Evolutionary conservation across 192 early-diverging fungal species (phyloP), one percentile per base, ranked within the genome.

Genomic region (Dimargaris cristalligena): DNA sequence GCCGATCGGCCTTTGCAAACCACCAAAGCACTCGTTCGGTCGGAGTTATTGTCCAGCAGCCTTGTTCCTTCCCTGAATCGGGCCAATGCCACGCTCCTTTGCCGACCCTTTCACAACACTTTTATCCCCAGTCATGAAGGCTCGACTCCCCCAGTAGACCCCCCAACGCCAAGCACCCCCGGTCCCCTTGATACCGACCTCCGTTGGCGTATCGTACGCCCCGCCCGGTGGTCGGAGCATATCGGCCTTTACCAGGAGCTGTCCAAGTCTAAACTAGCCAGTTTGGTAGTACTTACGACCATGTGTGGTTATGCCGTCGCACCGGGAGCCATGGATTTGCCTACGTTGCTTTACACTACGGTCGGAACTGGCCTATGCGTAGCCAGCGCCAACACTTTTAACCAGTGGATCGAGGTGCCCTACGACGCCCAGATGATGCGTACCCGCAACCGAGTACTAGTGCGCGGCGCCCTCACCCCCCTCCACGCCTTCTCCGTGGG

Each of bases 391-490:
- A 98, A 98, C 67, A 72, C 88, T 9, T 82, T 96, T 63, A 98
- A 98, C 71, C 95, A 98, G 71, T 96, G 90, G 84, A 83, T 89
- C 29, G 95, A 98, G 65, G 70, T 76, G 26, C 92, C 95, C 0
- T 98, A 91, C 62, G 95, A 98, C 63, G 92, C 91, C 28, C 95
- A 98, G 71, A 98, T 98, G 95, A 72, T 79, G 18, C 80, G 95
- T 29, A 98, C 95, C 14, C 78, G 89, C 49, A 89, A 87, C 65
- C 78, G 95, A 4, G 78, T 85, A 8, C 67, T 98, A 33, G 92
- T 92, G 11, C 79, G 89, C 16, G 80, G 86, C 60, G 78, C 78
- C 6, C 47, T 92, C 18, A 71, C 84, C 33, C 88, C 87, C 0
- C 65, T 82, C 28, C 87, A 92, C 63, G 90, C 90, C 2, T 82